Base-by-base conservation (phyloP, 2,329 filamentous ascomycete species). In the Paracoccidioides brasiliensis region DNA sequence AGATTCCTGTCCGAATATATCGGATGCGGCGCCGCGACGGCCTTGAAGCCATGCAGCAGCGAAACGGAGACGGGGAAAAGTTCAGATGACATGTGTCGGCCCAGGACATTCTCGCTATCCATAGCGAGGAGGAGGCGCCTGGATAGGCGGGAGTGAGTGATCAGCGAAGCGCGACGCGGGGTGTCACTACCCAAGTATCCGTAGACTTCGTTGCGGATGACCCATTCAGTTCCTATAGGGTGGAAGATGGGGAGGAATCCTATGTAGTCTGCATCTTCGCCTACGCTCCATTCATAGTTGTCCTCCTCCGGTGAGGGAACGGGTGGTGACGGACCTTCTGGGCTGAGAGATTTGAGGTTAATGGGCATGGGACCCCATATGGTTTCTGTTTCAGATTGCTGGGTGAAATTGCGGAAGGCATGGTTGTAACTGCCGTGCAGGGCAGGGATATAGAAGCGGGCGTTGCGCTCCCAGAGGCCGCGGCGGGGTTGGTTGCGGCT, bases 201-300 rank as follows among this genome's bases (percentile, higher is more conserved):
- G 60, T 59, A 65, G 44, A 68, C 54, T 35, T 66, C 64, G 40
- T 67, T 61, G 12, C 62, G 60, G 46, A 73, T 72, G 32, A 76
- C 75, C 86, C 87, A 90, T 62, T 82, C 83, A 53, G 85, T 89
- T 62, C 79, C 77, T 44, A 80, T 74, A 0, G 85, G 83, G 64
- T 90, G 83, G 72, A 90, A 90, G 59, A 90, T 85, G n/a, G 87
- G 87, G 37, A 85, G 82, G 60, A 90, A 81, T 6, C 82, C 84
- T 65, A 88, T 83, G 57, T 86, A 77, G 65, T 89, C 85, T 5
- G 85, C 84, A 59, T 87, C 83, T 68, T 89, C 85, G 48, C 82
- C 85, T 1, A 88, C 82, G 56, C 86, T 86, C 86, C 86, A 90
- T 65, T 81, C 71, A 67, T 86, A 88, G 57, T 85, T 73, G 63